A percentile compares a stretch with the other conserved stretches of the same genome.
phyloP scores from a whole-genome alignment of 495 filamentous ascomycete species.

The Usnea hakonensis region DNA sequence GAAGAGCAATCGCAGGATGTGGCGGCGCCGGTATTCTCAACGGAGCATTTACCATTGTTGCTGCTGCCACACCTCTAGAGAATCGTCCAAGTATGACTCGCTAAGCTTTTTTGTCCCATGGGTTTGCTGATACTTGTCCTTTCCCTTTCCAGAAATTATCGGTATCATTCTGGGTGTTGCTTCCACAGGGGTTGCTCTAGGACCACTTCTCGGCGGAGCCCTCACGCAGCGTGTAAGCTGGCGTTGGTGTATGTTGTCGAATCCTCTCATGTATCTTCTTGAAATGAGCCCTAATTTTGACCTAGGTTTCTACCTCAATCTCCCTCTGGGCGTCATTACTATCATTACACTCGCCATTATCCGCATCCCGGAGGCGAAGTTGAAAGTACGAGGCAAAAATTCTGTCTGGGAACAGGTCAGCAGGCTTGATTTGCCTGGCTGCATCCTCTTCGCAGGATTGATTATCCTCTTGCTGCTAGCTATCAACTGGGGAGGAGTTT shows the following conservation, averaged over 20 bases:
- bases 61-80: slow-evolving; percentile 18
- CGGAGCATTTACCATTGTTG: slow-evolving; percentile 47
- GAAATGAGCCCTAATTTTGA: too few species aligned
- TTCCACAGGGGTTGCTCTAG: slow-evolving; percentile 55
- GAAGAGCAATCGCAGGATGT: slow-evolving; percentile 38
- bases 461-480: not conserved
- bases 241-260: slow-evolving; percentile 83
- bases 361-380: too few species aligned
- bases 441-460: not conserved
- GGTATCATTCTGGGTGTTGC: slow-evolving; percentile 52
- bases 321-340: slow-evolving; percentile 31
- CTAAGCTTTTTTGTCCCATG: too few species aligned
- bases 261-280: too few species aligned
- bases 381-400: too few species aligned
- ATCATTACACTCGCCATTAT: too few species aligned
- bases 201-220: slow-evolving; percentile 54
- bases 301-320: slow-evolving; percentile 31
- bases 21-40: slow-evolving; percentile 41
- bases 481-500: not conserved
- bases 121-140: too few species aligned
- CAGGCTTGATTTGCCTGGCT: not conserved
- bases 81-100: too few species aligned
- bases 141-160: too few species aligned
- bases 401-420: not conserved
- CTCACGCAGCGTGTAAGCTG: slow-evolving; percentile 55